Conservation (phyloP, 768 basidiomycete genomes). For the Russula virescens region DNA sequence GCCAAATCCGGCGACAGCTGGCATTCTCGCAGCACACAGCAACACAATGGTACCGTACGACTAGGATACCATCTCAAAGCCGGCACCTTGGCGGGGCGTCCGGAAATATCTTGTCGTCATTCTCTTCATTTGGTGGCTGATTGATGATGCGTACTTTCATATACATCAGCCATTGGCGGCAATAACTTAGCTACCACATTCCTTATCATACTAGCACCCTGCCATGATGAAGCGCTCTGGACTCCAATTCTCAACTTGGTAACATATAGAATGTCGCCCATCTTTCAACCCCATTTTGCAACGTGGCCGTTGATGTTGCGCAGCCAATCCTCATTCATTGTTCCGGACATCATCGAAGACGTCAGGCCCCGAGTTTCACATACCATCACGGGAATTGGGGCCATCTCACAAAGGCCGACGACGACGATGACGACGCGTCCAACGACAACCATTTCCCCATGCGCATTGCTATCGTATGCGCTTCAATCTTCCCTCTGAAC, state of each 20-base stretch:
- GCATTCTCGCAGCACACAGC: background rate
- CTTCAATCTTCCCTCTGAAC: background rate
- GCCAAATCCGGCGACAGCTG: background rate
- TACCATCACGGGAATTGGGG: background rate
- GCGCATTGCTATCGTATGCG: too few species aligned
- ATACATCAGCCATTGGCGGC: background rate
- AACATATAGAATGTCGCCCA: background rate
- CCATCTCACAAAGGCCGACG: background rate
- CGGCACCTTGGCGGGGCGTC: constrained; percentile 3
- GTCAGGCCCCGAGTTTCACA: background rate
- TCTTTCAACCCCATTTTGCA: constrained; percentile 13
- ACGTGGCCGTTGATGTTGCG: background rate
- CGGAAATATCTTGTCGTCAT: constrained; percentile 16
- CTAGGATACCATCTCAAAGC: background rate
- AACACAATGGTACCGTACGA: too few species aligned
- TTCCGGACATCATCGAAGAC: background rate
- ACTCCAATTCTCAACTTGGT: constrained; percentile 11
- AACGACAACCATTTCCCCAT: too few species aligned
- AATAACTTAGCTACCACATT: background rate
- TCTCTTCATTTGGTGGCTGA: constrained; percentile 7
- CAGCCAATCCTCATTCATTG: background rate
- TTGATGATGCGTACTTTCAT: constrained; percentile 3
- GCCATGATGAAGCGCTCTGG: constrained; percentile 1
- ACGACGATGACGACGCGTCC: background rate
- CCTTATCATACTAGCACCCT: constrained; percentile 10